Conservation (phyloP, 1,139 yeast genomes). For the Taiozyma sp. region DNA sequence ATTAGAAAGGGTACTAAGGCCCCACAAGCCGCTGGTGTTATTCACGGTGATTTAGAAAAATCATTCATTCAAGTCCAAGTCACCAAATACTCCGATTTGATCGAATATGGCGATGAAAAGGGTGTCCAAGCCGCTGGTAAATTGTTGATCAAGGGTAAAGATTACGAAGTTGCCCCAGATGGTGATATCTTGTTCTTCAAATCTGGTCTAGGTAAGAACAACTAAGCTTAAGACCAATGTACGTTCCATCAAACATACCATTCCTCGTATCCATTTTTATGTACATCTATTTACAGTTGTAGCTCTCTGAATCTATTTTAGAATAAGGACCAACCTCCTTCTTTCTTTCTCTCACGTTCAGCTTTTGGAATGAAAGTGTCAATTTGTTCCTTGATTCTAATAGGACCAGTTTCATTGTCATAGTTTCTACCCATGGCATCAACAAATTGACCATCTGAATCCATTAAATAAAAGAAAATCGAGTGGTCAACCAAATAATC, state of each 20-base stretch:
- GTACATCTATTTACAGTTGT: background rate
- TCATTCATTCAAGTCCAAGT: slow-evolving; percentile 80
- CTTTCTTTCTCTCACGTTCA: slow-evolving; percentile 59
- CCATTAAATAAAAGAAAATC: slow-evolving; percentile 93
- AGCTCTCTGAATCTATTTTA: slow-evolving; percentile 26
- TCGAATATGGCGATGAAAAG: slow-evolving; percentile 80
- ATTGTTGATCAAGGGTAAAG: slow-evolving; percentile 92
- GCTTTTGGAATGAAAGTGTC: slow-evolving; percentile 70
- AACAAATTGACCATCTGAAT: slow-evolving; percentile 91
- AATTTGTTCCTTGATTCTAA: slow-evolving; percentile 70
- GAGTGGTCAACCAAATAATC: slow-evolving; percentile 96
- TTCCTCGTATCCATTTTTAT: background rate
- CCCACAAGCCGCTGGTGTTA: slow-evolving; percentile 87
- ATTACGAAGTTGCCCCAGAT: slow-evolving; percentile 88
- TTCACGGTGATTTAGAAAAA: slow-evolving; percentile 75
- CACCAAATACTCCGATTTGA: slow-evolving; percentile 77
- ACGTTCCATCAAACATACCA: background rate
- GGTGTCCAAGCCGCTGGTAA: slow-evolving; percentile 93
- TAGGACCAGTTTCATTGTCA: slow-evolving; percentile 74
- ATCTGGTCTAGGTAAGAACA: slow-evolving; percentile 90
- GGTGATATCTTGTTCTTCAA: slow-evolving; percentile 83
- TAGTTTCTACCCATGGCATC: slow-evolving; percentile 94
- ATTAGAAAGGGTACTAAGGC: slow-evolving; percentile 82
- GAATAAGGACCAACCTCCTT: slow-evolving; percentile 50
- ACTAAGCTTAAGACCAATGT: slow-evolving; percentile 27